Evolutionary conservation across 306 rosid genomes (phyloP), one percentile per base, ranked within the genome.

Genomic region (Sophora flavescens): DNA sequence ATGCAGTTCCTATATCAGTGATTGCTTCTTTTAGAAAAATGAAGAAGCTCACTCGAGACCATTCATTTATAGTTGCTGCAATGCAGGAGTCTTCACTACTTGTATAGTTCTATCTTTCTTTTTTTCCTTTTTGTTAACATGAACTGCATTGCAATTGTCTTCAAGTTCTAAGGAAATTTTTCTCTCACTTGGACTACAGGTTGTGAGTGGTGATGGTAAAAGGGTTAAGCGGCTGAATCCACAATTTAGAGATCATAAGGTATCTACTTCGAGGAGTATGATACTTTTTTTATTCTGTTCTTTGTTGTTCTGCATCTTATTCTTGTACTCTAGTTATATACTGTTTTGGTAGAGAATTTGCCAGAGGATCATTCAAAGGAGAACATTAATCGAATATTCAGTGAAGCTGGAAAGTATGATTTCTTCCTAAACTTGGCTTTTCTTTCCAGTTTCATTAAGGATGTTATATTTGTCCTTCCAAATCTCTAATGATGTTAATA

Each of bases 341-440:
- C 99, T 88, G 97, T 96, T 80, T 76, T 96, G 90, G 97, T 84
- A 71, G 99, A 96, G 84, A 88, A 96, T 80, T 87, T 96, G 78
- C 98, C 99, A 0, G 97, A 83, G 80, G 89, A 96, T 77, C 93
- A 88, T 89, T 89, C 98, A 56, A 81, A 71, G 88, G 93, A 86
- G 81, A 96, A 93, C 83, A 83, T 96, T 67, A 82, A 30, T 67
- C 81, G 76, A 75, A 91, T 93, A 75, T 93, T 92, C 87, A 87
- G 84, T 72, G 90, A 78, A 86, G 98, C 89, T 65, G 99, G 99
- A 89, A 88, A 87, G 99, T 93, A 88, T 56, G 90, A 32, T 77
- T 16, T 62, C 63, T 28, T 35, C 68, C 62, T 59, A 8, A 17
- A 18, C 41, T 53, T 39, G 1, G 58, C 41, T 58, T n/a, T 42